Evolutionary conservation across 768 basidiomycete species (phyloP).

Genomic region (Amanita inopinata): DNA sequence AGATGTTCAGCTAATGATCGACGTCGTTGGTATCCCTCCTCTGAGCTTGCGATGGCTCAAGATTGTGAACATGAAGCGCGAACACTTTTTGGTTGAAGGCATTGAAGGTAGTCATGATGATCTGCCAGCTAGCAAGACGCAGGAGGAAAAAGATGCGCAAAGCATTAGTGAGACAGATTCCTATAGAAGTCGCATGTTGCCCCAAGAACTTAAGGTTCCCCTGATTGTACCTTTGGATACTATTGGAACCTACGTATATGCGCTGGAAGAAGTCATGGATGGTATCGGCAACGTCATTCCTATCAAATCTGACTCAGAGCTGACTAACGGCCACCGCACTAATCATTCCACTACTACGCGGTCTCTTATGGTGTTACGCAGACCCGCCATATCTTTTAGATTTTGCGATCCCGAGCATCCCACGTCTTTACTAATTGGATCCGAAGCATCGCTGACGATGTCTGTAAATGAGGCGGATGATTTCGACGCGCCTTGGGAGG

Average conservation of each 20-base stretch:
- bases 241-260: slow-evolving; percentile 61
- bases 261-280: slow-evolving; percentile 77
- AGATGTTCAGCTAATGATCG: slow-evolving; percentile 46
- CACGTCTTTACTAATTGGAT: slow-evolving; percentile 60
- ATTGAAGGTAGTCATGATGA: slow-evolving; percentile 52
- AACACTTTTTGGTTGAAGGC: slow-evolving; percentile 75
- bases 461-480: slow-evolving; percentile 42
- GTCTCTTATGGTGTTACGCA: slow-evolving; percentile 59
- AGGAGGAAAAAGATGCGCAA: slow-evolving; percentile 7
- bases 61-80: slow-evolving; percentile 53
- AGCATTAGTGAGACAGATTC: slow-evolving; percentile 5
- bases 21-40: slow-evolving; percentile 66
- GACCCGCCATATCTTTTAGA: slow-evolving; percentile 64
- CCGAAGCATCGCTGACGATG: slow-evolving; percentile 48
- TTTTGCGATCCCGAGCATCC: slow-evolving; percentile 66
- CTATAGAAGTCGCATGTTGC: slow-evolving; percentile 17
- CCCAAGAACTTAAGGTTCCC: slow-evolving; percentile 59
- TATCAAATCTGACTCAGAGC: slow-evolving; percentile 25
- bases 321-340: slow-evolving; percentile 15
- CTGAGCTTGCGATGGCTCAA: slow-evolving; percentile 72
- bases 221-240: slow-evolving; percentile 52
- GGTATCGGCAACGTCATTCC: slow-evolving; percentile 68
- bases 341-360: slow-evolving; percentile 41
- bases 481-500: slow-evolving; percentile 62
- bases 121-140: slow-evolving; percentile 16